Evolutionary conservation across 1,284 basidiomycete genomes (phyloP), one percentile per base, ranked within the genome.

Genomic region (Peniophora sp.): DNA sequence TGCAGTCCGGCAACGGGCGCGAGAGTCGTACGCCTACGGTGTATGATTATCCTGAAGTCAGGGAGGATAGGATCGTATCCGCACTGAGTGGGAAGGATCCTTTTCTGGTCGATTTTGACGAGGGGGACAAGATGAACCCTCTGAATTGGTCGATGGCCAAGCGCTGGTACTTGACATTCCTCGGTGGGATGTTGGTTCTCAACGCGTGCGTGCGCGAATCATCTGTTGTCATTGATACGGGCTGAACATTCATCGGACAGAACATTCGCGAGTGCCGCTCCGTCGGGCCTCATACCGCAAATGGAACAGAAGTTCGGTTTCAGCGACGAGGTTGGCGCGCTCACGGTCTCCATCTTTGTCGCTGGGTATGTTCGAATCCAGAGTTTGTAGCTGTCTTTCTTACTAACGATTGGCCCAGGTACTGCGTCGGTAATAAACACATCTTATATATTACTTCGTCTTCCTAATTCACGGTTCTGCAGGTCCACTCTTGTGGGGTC

Each of bases 401-500:
- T n/a, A n/a, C n/a, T n/a, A n/a, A n/a, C n/a, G n/a, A n/a, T n/a
- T n/a, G n/a, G n/a, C n/a, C n/a, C n/a, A n/a, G n/a, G n/a, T n/a
- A n/a, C n/a, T n/a, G n/a, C n/a, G n/a, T n/a, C n/a, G n/a, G n/a
- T n/a, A n/a, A n/a, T n/a, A n/a, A n/a, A n/a, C n/a, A n/a, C n/a
- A 41, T n/a, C 19, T 41, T 20, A 6, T 41, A 41, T 20, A 41
- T n/a, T 5, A 41, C 38, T n/a, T 6, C 8, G 8, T 41, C n/a
- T 8, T 20, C 19, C 5, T 16, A 16, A 6, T 5, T 41, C 38
- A 5, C 5, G 38, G 5, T 17, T 5, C 53, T 67, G 69, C 53
- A 65, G 79, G 79, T 0, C 86, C 86, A 0, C 66, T 90, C 2
- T 51, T 89, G 1, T 83, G 79, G 79, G 81, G 74, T 0, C 81